Percentiles rank a stretch among this genome's conserved stretches.
Evolutionary conservation across 257 asterid genomes (phyloP).

Genomic region (Penstemon newberryi): DNA sequence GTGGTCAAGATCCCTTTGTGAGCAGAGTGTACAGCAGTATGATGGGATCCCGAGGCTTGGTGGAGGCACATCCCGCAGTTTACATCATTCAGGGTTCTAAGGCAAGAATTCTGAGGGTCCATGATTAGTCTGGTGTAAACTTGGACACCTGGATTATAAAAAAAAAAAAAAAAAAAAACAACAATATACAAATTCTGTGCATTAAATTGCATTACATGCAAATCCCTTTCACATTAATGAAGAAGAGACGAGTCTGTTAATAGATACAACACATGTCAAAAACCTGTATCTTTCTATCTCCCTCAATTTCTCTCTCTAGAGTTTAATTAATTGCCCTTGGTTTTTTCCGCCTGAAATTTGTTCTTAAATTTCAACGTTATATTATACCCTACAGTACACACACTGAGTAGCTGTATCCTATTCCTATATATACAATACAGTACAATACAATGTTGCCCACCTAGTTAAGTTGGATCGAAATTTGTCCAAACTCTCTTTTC

Average conservation of each 20-base stretch:
- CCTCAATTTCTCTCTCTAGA: conserved; percentile 28
- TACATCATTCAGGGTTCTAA: no score
- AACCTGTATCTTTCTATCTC: no score
- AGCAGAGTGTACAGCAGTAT: no score
- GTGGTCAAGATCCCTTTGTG: no score
- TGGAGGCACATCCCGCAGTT: no score
- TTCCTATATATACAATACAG: background rate
- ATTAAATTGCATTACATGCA: background rate
- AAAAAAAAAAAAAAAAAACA: no score
- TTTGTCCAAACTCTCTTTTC: conserved; percentile 1
- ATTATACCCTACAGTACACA: conserved; percentile 12
- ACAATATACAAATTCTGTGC: background rate
- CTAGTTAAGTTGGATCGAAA: background rate
- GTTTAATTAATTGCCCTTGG: conserved; percentile 1
- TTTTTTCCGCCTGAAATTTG: conserved; percentile 36
- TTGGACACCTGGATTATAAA: no score
- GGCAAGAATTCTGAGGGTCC: no score
- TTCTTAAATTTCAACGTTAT: conserved; percentile 25
- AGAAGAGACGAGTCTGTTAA: conserved; percentile 25
- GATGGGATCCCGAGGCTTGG: no score
- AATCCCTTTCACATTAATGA: conserved; percentile 1
- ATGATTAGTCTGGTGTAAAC: no score
- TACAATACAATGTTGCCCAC: background rate
- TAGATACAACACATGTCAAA: conserved; percentile 32
- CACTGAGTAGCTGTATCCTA: background rate